A percentile compares a stretch with the other conserved stretches of the same genome.
Conservation (phyloP, 1,139 yeast species). For the Saccharomyces hybrid region DNA sequence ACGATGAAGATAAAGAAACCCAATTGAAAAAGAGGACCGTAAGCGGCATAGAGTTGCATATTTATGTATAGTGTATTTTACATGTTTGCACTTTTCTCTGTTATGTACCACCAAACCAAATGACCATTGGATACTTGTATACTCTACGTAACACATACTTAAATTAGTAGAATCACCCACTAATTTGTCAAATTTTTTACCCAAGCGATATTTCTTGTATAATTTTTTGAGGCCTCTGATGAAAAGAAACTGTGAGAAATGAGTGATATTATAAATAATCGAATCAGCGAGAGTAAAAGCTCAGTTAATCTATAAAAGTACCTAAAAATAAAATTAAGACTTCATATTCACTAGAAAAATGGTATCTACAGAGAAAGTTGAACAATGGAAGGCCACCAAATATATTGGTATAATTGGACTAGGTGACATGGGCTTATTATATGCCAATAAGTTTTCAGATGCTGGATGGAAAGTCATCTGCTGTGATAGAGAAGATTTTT, state of each 20-base stretch:
- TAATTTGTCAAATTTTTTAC: background rate
- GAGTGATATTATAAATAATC: background rate
- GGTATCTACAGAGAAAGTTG: slow-evolving; percentile 4
- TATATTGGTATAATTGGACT: slow-evolving; percentile 85
- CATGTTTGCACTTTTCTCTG: background rate
- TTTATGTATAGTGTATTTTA: slow-evolving; percentile 31
- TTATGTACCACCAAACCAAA: background rate
- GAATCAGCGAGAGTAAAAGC: background rate
- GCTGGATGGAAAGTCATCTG: slow-evolving; percentile 93
- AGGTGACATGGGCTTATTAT: slow-evolving; percentile 93
- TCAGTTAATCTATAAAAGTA: background rate
- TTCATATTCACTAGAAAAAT: background rate
- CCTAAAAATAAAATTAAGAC: background rate
- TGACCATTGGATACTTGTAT: background rate
- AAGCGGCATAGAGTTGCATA: slow-evolving; percentile 51
- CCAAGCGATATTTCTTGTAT: background rate
- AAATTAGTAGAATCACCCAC: background rate
- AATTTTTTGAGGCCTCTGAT: background rate
- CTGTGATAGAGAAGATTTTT: slow-evolving; percentile 74
- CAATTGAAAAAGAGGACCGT: slow-evolving; percentile 45
- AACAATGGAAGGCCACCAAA: slow-evolving; percentile 38
- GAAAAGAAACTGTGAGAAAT: background rate
- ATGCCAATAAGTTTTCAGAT: slow-evolving; percentile 66
- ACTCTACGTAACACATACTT: background rate
- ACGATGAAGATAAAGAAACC: slow-evolving; percentile 33